Percentiles rank a stretch among this genome's conserved stretches.
Evolutionary conservation across 768 basidiomycete genomes (phyloP).

Genomic region (Neoboletus subvelutipes): DNA sequence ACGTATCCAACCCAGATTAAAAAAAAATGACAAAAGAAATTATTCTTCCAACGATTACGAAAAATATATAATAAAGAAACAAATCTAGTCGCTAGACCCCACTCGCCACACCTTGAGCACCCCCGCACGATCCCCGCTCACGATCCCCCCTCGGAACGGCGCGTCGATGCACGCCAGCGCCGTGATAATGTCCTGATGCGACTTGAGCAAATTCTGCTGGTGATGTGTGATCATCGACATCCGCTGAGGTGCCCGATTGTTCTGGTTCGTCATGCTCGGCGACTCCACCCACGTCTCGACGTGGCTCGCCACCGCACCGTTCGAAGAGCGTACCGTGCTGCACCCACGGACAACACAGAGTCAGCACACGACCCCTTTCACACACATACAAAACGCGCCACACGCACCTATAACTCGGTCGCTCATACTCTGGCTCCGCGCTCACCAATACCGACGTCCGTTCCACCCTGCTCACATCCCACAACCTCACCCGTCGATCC

Average conservation of each 20-base stretch:
- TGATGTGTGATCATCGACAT: slow-evolving; percentile 77
- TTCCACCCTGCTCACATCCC: slow-evolving; percentile 78
- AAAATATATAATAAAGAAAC: neutral
- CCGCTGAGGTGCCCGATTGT: slow-evolving; percentile 69
- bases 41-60: too few species aligned
- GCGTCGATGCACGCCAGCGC: slow-evolving; percentile 85
- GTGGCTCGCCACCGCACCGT: slow-evolving; percentile 49
- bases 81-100: slow-evolving; percentile 45
- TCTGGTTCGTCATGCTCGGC: slow-evolving; percentile 44
- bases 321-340: slow-evolving; percentile 36
- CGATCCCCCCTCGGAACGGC: slow-evolving; percentile 87
- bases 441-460: slow-evolving; percentile 81
- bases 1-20: slow-evolving; percentile 9
- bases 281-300: slow-evolving; percentile 63
- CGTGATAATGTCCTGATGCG: slow-evolving; percentile 90
- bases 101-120: slow-evolving; percentile 89
- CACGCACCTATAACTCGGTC: slow-evolving; percentile 71
- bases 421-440: slow-evolving; percentile 69
- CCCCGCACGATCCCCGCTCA: slow-evolving; percentile 90
- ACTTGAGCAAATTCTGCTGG: slow-evolving; percentile 80
- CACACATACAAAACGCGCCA: neutral
- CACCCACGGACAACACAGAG: neutral
- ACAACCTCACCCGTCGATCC: slow-evolving; percentile 82
- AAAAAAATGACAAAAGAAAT: neutral
- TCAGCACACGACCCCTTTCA: neutral